A percentile compares a stretch with the other conserved stretches of the same genome.
phyloP scores from a whole-genome alignment of 257 asterid genomes.

The Solanum appendiculatum region DNA sequence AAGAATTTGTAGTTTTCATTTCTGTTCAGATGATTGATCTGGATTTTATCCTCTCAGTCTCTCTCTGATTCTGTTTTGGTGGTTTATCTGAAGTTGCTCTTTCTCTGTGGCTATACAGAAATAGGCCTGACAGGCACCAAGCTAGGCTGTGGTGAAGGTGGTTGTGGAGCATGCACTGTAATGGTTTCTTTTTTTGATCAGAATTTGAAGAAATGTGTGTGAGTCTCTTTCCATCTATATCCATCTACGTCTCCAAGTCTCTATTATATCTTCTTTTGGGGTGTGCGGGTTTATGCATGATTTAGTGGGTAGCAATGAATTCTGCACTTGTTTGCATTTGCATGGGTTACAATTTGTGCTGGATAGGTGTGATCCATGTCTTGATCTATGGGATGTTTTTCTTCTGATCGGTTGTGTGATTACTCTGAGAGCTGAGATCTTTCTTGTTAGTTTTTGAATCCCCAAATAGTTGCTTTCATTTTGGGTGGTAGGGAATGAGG shows the following conservation, averaged over 20 bases:
- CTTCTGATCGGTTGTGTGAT: neutral
- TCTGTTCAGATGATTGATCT: neutral
- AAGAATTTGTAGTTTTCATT: neutral
- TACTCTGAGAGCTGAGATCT: neutral
- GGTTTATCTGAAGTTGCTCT: neutral
- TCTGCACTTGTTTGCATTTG: neutral
- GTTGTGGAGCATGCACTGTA: slow-evolving; percentile 99
- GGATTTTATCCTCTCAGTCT: neutral
- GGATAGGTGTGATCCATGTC: slow-evolving; percentile 1
- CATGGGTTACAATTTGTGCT: neutral
- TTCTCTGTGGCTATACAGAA: slow-evolving; percentile 29
- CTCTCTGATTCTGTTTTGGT: neutral
- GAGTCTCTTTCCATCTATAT: slow-evolving; percentile 37
- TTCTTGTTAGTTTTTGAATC: neutral
- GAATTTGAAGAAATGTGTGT: slow-evolving; percentile 72
- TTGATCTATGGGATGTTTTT: neutral
- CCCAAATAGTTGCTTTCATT: neutral
- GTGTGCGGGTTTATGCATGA: neutral
- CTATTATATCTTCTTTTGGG: neutral
- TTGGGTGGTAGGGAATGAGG: neutral
- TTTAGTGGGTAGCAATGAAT: neutral
- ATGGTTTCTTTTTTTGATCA: slow-evolving; percentile 85
- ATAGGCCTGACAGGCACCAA: slow-evolving; percentile 90
- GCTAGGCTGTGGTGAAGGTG: slow-evolving; percentile 99
- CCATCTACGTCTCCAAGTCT: neutral